phyloP scores from a whole-genome alignment of 495 filamentous ascomycete species.

The Bacidia rubella region DNA sequence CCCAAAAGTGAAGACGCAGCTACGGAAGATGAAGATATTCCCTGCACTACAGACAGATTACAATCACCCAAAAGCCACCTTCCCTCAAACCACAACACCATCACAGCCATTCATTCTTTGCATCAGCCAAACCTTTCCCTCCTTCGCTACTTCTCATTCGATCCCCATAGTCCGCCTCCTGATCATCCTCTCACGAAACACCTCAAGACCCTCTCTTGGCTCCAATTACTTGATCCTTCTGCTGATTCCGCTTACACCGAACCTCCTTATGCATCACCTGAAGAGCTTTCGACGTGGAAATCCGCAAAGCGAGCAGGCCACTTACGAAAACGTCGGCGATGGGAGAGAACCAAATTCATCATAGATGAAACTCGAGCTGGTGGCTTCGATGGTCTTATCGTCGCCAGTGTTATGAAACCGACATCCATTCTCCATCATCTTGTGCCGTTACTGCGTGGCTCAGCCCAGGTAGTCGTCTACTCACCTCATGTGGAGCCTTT shows the following conservation, averaged over 20 bases:
- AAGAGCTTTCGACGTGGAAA: constrained; percentile 51
- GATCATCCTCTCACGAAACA: constrained; percentile 69
- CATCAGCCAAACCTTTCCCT: constrained; percentile 78
- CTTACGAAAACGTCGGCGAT: constrained; percentile 76
- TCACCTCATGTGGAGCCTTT: constrained; percentile 66
- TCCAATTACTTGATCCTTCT: constrained; percentile 68
- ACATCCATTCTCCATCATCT: constrained; percentile 56
- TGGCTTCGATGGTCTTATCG: constrained; percentile 67
- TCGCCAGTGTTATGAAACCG: constrained; percentile 69
- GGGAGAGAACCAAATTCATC: constrained; percentile 48
- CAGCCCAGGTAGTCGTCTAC: constrained; percentile 75
- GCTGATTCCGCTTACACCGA: constrained; percentile 57
- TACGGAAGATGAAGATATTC: neutral
- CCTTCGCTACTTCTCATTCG: constrained; percentile 77
- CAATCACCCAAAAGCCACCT: neutral
- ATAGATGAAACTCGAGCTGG: constrained; percentile 62
- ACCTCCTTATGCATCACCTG: constrained; percentile 37
- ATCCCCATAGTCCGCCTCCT: constrained; percentile 49
- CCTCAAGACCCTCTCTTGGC: constrained; percentile 74
- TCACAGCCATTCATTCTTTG: constrained; percentile 79
- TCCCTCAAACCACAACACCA: constrained; percentile 53
- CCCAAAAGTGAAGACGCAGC: neutral
- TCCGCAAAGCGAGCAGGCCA: constrained; percentile 64
- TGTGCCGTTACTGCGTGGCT: constrained; percentile 69
- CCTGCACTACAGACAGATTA: neutral